Base-by-base conservation (phyloP, 139 green algal species). In the Picochlorum sp. region DNA sequence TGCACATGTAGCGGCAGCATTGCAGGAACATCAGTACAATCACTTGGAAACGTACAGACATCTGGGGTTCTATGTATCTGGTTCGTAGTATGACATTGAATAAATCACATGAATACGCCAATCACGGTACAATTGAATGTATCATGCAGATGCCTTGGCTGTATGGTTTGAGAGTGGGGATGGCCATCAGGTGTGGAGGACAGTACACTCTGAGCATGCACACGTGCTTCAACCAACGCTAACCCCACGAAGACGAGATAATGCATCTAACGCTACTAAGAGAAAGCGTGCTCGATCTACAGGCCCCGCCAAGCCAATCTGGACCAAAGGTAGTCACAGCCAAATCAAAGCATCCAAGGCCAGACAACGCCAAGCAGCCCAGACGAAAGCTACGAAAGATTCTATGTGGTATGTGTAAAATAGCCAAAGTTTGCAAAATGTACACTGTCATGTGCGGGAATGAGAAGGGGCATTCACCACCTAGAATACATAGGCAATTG, bases 21-120 rank as follows among this genome's bases (percentile, higher is more conserved):
- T 52, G 47, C 47, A 52, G 47, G 47, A 52, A 24, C 47, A 52
- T 52, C 47, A 52, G 47, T 52, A 52, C 47, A 52, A 52, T 52
- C 47, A 52, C 15, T 52, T 52, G 47, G 47, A 52, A 52, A 52
- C 47, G 47, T 52, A 52, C 47, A 52, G 47, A 24, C 47, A 52
- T 6, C 15, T 52, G 9, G 47, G 47, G 18, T 52, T 52, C 15
- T 1, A 15, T 18, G 47, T 52, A 52, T 52, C 47, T 52, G 47
- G 47, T 52, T 4, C 8, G 46, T 52, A 20, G 4, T 52, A 52
- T 52, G 1, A 52, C 18, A n/a, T 52, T 52, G 4, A 23, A n/a
- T 52, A 18, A 1, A 8, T 38, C 3, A 38, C 7, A 52, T 52
- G 47, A 52, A 52, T 16, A 52, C 1, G 24, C 24, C 18, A 54